Percentiles rank a stretch among this genome's conserved stretches.
These are phyloP conservation scores for Globisporangium middletonii DNA, from an alignment of 352 stramenopile species.

Conservation along the genomic window DNA sequence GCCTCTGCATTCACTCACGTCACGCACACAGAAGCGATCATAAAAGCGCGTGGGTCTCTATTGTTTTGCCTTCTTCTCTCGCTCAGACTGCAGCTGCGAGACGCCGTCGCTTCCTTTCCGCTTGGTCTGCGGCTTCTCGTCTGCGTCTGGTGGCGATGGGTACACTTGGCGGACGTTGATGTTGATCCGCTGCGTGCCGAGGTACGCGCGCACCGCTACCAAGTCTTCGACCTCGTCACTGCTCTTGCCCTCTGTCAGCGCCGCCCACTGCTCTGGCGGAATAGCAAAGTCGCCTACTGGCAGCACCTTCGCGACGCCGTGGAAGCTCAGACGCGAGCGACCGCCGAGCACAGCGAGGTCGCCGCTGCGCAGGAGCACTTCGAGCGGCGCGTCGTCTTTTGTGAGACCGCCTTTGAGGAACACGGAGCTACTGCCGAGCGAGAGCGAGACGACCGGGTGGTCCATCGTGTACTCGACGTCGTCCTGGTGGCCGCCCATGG, in stretches of 20 bases:
- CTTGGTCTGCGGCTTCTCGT: neutral
- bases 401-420: slow-evolving; percentile 69
- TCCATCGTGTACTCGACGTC: slow-evolving; percentile 83
- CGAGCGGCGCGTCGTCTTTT: slow-evolving; percentile 56
- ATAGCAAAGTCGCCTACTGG: slow-evolving; percentile 33
- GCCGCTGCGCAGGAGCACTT: slow-evolving; percentile 59
- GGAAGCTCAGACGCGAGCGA: slow-evolving; percentile 60
- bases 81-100: neutral
- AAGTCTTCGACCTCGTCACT: slow-evolving; percentile 24
- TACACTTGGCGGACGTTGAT: slow-evolving; percentile 82
- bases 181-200: slow-evolving; percentile 65
- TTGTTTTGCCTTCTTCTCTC: neutral
- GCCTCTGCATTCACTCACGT: too few relatives aligned
- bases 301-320: slow-evolving; percentile 59
- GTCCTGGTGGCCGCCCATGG: slow-evolving; percentile 80
- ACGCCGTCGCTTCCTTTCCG: neutral
- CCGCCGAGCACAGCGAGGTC: slow-evolving; percentile 63
- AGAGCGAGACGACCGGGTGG: slow-evolving; percentile 75
- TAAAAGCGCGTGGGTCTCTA: neutral
- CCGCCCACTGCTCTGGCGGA: slow-evolving; percentile 16
- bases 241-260: slow-evolving; percentile 10
- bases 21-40: neutral
- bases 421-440: slow-evolving; percentile 58
- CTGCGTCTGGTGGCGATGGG: slow-evolving; percentile 9
- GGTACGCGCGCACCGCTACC: slow-evolving; percentile 37